These are phyloP conservation scores for Agrostemma githago DNA, from an alignment of 148 eudicot genomes.

Conservation along the genomic window DNA sequence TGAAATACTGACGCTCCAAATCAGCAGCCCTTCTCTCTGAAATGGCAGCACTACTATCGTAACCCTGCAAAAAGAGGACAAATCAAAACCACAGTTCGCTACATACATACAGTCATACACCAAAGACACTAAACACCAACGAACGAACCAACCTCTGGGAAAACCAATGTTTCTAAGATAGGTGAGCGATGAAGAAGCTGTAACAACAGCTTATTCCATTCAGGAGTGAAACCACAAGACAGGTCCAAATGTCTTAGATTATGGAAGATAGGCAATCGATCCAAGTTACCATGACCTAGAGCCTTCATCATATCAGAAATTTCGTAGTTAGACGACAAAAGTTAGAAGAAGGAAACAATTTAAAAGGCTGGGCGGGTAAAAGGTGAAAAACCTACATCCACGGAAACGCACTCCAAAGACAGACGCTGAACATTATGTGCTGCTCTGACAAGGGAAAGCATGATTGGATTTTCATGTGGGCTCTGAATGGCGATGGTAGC, in stretches of 20 bases:
- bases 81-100: neutral
- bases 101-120: neutral
- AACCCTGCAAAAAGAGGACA: neutral
- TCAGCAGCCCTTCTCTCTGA: neutral
- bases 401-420: neutral
- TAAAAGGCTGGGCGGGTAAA: neutral
- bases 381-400: slow-evolving; percentile 4
- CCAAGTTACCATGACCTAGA: neutral
- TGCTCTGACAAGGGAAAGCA: neutral
- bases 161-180: slow-evolving; percentile 10
- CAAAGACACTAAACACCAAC: neutral
- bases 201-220: slow-evolving; percentile 7
- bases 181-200: slow-evolving; percentile 4
- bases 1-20: neutral
- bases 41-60: neutral
- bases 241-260: slow-evolving; percentile 12
- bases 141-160: neutral
- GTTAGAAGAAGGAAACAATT: neutral
- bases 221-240: too few species aligned
- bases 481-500: neutral
- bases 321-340: neutral
- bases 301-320: neutral
- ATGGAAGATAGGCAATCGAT: slow-evolving; percentile 8
- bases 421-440: slow-evolving; percentile 18
- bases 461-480: neutral